phyloP scores from a whole-genome alignment of 495 filamentous ascomycete species.

The Penicillium angulare region DNA sequence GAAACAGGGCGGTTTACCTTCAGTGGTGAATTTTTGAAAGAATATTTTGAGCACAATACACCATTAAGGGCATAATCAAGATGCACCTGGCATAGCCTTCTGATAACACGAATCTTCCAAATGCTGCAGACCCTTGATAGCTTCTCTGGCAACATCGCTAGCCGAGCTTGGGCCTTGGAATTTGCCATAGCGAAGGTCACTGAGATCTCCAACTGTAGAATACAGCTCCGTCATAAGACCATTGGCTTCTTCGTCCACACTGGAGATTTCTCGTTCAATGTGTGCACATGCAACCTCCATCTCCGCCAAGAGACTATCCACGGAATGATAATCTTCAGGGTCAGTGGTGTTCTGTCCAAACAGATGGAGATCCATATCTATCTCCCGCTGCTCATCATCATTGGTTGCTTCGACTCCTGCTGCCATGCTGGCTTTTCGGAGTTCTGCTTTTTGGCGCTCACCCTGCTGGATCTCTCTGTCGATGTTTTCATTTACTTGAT shows the following conservation, averaged over 20 bases:
- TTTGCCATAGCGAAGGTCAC: slow-evolving; percentile 80
- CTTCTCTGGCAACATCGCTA: slow-evolving; percentile 61
- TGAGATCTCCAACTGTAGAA: slow-evolving; percentile 66
- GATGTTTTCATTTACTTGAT: slow-evolving; percentile 67
- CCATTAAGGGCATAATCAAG: background rate
- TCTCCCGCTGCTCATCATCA: slow-evolving; percentile 63
- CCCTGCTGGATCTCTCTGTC: slow-evolving; percentile 62
- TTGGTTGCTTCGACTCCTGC: slow-evolving; percentile 51
- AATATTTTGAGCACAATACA: too few relatives aligned
- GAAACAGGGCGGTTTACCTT: background rate
- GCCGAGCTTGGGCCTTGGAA: slow-evolving; percentile 57
- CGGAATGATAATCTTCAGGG: slow-evolving; percentile 51
- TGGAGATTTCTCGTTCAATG: slow-evolving; percentile 64
- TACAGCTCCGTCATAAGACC: slow-evolving; percentile 58
- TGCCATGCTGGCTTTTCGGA: slow-evolving; percentile 53
- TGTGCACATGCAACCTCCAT: slow-evolving; percentile 64
- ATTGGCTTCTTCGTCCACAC: slow-evolving; percentile 62
- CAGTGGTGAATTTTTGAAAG: too few relatives aligned
- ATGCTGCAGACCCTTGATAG: slow-evolving; percentile 48
- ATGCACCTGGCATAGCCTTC: background rate
- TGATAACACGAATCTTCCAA: slow-evolving; percentile 63
- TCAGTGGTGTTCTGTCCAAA: slow-evolving; percentile 55
- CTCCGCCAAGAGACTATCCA: slow-evolving; percentile 61
- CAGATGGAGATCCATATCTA: slow-evolving; percentile 70
- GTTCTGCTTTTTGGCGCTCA: slow-evolving; percentile 58